Evolutionary conservation across 495 filamentous ascomycete genomes (phyloP), one percentile per base, ranked within the genome.

Genomic region (Parathielavia hyrcaniae): DNA sequence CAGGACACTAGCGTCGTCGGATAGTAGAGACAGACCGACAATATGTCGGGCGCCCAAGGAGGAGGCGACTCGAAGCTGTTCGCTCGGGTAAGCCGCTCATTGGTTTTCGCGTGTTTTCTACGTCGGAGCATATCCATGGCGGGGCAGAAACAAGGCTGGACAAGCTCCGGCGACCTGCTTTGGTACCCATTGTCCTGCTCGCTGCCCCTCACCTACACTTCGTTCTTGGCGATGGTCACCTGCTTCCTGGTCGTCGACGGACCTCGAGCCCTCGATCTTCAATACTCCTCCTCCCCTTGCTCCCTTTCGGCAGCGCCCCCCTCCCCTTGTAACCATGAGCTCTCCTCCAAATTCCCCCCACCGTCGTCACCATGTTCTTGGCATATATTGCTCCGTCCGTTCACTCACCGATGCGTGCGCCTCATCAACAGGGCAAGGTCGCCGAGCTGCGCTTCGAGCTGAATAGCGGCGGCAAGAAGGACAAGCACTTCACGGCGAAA

Each of bases 41-140:
- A 63, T 61, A 92, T 90, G 77, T 70, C 77, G 85, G 86, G 83
- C 77, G 81, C 86, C 46, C 76, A 74, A 55, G 79, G 82, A 72
- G 89, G 87, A 74, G 89, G 91, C 74, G 93, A 98, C 83, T 95
- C 93, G 77, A 97, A 96, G 82, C 85, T 98, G 77, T 99, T 99
- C 80, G 91, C 95, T 64, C 86, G 95, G 77, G 93, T 99, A 92
- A 73, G 90, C 88, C 30, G 53, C 17, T 30, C 17, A 22, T 38
- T 38, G 9, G 32, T 50, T 23, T 5, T 30, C 51, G 5, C 5
- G 12, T 54, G 3, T 19, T 4, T 48, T 40, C 16, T 11, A 1
- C 17, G 35, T 40, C 50, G 35, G 26, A 12, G 53, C 26, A 39
- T n/a, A n/a, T n/a, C n/a, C n/a, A n/a, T 38, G 46, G 43, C 41